Base-by-base conservation (phyloP, 106 monocot species). In the Dendrobium catenatum region DNA sequence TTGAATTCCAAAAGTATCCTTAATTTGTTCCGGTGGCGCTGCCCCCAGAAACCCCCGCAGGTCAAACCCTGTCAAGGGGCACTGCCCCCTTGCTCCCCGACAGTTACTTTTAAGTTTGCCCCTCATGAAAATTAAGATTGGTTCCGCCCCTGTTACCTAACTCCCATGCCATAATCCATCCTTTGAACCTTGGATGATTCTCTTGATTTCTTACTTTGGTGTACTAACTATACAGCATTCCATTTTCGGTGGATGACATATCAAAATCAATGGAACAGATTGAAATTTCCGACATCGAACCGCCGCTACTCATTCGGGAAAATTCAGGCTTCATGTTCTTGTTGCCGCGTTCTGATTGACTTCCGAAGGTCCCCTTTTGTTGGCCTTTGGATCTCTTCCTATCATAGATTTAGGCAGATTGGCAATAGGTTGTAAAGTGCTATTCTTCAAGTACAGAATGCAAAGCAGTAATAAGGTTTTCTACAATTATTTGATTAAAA, bases 231-330 rank as follows among this genome's bases (percentile, higher is more conserved):
- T 93, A 82, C 91, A 99, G 99, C 85, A 95, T 99, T 84, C 99
- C 99, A 40, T 99, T 99, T 83, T 95, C 99, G 7, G 93, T 95
- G 49, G 99, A 99, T 80, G 99, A 99, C 79, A 90, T 95, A 89
- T 99, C 99, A 19, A 99, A 99, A 73, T 93, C 99, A 4, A 93
- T 99, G 89, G 91, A 95, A 68, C 95, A 95, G 77, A 93, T 99
- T 80, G 99, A 93, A 79, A 91, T 99, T 75, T 85, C 95, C 19
- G 94, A 99, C 42, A 78, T 99, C 27, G 99, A 95, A 83, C 93
- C 99, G 22, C 99, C 99, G 1, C 80, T 95, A 9, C 85, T 95
- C 20, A 90, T 99, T 72, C 88, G 99, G 3, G 95, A 95, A 84
- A 99, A 99, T 78, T 89, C 95, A 19, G 94, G 93, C 27, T 99